A percentile compares a stretch with the other conserved stretches of the same genome.
Conservation (phyloP, 2,329 filamentous ascomycete species). For the Uncinocarpus reesii region DNA sequence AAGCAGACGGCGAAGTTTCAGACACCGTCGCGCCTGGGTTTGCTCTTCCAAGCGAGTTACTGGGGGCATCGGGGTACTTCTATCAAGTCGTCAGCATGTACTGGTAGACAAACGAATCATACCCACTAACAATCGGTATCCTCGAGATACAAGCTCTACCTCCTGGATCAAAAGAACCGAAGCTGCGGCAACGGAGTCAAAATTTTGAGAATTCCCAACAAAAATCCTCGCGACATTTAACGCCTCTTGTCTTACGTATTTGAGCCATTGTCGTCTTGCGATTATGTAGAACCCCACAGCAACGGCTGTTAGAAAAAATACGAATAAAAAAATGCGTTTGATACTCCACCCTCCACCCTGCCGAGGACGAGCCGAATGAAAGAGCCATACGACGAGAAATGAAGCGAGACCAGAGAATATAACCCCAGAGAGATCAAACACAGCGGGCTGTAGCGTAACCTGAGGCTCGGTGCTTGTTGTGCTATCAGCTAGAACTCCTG, state of each 20-base stretch:
- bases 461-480: conserved; percentile 24
- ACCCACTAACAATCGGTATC: conserved; percentile 63
- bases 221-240: conserved; percentile 59
- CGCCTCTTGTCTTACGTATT: conserved; percentile 64
- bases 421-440: conserved; percentile 55
- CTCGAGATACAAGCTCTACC: conserved; percentile 86
- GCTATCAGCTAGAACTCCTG: conserved; percentile 25
- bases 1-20: conserved; percentile 66
- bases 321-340: conserved; percentile 31
- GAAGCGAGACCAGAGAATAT: conserved; percentile 53
- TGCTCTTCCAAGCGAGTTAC: conserved; percentile 82
- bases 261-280: conserved; percentile 68
- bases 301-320: conserved; percentile 41
- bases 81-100: conserved; percentile 31
- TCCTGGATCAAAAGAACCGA: conserved; percentile 79
- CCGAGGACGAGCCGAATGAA: conserved; percentile 60
- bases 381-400: conserved; percentile 53
- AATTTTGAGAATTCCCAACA: conserved; percentile 64
- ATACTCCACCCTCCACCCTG: conserved; percentile 36
- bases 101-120: neutral
- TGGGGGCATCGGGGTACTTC: conserved; percentile 82
- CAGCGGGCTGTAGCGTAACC: conserved; percentile 28
- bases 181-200: conserved; percentile 66
- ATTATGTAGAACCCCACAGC: conserved; percentile 58
- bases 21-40: conserved; percentile 66